Base-by-base conservation (phyloP, 768 basidiomycete genomes). In the Lentinus brumalis region DNA sequence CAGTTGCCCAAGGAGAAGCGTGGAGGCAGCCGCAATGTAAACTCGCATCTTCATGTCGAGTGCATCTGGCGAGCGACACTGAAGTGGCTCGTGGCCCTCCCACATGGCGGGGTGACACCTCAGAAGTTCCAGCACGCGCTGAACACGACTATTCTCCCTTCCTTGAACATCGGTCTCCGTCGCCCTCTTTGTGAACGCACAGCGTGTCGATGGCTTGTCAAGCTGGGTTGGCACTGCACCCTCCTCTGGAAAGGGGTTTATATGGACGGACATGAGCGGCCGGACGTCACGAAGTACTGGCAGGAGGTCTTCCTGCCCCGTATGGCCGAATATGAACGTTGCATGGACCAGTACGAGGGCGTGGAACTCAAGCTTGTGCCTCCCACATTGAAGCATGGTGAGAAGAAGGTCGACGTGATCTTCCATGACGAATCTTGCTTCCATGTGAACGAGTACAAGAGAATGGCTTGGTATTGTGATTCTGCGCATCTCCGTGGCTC, bases 341-440 rank as follows among this genome's bases (percentile, higher is more conserved):
- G 30, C 2, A 68, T 70, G 64, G 51, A 55, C 0, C 60, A 61
- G n/a, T 68, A 45, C 54, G 61, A 61, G n/a, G 66, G 69, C 2
- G 56, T 59, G 16, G 67, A 74, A 21, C 53, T 73, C 15, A 15
- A 15, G 32, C 32, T 15, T n/a, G 18, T 49, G 9, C n/a, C 46
- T 35, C 42, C 55, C 10, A 18, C 21, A 3, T 35, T 56, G 45
- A n/a, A 8, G 5, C 41, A 49, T 3, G 73, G 74, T 4, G 71
- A 74, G 50, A 38, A 51, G 12, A 59, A 66, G 49, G 62, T 75
- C 15, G 71, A 73, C 39, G 59, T 70, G 6, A 46, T 66, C 5
- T 75, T 72, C 61, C 76, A 76, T 38, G 69, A 76, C 65, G 70
- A 76, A 51, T 63, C 63, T 26, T 75, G 65, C 42, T 71, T 71